Evolutionary conservation across 1,139 yeast genomes (phyloP).

Genomic region (Nakaseomyces nivariensis): DNA sequence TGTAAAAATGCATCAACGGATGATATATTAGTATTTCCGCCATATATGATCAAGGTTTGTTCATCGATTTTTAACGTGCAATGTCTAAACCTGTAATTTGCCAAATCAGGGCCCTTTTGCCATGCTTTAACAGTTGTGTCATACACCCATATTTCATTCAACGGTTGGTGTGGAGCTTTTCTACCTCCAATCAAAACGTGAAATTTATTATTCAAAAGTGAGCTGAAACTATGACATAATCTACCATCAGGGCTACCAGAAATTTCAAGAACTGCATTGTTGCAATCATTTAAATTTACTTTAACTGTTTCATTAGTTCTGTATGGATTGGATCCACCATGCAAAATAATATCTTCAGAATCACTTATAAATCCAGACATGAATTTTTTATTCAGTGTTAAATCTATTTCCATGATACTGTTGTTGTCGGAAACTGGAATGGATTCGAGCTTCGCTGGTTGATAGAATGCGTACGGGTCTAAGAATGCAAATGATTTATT

Average conservation of each 20-base stretch:
- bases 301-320: conserved; percentile 15
- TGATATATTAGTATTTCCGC: conserved; percentile 33
- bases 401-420: background rate
- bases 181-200: conserved; percentile 60
- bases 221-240: conserved; percentile 50
- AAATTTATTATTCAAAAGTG: conserved; percentile 21
- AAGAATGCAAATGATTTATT: conserved; percentile 11
- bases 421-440: background rate
- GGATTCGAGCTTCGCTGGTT: background rate
- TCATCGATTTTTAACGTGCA: conserved; percentile 32
- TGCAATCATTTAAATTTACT: conserved; percentile 11
- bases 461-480: conserved; percentile 6
- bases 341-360: conserved; percentile 16
- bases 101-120: conserved; percentile 32
- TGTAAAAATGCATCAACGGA: background rate
- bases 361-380: conserved; percentile 20
- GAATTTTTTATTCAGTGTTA: background rate
- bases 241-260: conserved; percentile 32
- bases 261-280: conserved; percentile 1
- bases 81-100: conserved; percentile 47
- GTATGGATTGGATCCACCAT: conserved; percentile 36
- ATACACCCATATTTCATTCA: conserved; percentile 36
- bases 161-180: conserved; percentile 43
- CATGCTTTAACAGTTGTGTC: conserved; percentile 26
- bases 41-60: conserved; percentile 40